These are phyloP conservation scores for Colletotrichum lindemuthianum DNA, from an alignment of 2,329 filamentous ascomycete species.

Conservation along the genomic window DNA sequence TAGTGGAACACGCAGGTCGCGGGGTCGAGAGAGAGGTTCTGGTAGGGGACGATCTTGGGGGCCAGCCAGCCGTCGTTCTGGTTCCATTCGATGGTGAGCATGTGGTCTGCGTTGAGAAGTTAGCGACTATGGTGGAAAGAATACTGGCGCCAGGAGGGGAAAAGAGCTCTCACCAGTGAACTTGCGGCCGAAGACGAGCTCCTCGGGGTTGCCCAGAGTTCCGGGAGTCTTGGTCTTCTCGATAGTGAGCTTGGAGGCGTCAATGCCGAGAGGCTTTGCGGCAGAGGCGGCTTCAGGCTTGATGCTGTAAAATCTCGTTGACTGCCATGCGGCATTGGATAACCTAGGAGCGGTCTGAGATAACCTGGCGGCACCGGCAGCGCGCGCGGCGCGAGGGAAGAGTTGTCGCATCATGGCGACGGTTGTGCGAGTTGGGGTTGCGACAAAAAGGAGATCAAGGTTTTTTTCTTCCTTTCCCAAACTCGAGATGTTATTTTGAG, in stretches of 20 bases:
- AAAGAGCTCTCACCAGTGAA: slow-evolving; percentile 76
- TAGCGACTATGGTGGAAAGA: neutral
- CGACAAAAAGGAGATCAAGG: slow-evolving; percentile 3
- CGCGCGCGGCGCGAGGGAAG: slow-evolving; percentile 51
- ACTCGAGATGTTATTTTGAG: neutral
- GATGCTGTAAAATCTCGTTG: slow-evolving; percentile 62
- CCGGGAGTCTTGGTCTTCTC: slow-evolving; percentile 82
- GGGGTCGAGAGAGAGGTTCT: slow-evolving; percentile 96
- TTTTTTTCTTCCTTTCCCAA: neutral
- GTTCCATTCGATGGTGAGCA: slow-evolving; percentile 96
- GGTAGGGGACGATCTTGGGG: slow-evolving; percentile 89
- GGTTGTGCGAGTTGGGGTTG: neutral
- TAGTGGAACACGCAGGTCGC: slow-evolving; percentile 99
- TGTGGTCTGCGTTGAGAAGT: slow-evolving; percentile 76
- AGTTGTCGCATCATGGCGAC: slow-evolving; percentile 58
- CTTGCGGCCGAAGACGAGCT: slow-evolving; percentile 87
- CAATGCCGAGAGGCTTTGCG: slow-evolving; percentile 72
- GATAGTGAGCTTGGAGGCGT: slow-evolving; percentile 80
- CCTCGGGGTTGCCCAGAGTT: slow-evolving; percentile 75
- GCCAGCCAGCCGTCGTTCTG: slow-evolving; percentile 83
- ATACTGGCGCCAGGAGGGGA: neutral
- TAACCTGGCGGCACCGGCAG: slow-evolving; percentile 42
- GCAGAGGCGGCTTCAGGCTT: slow-evolving; percentile 59
- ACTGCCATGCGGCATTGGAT: slow-evolving; percentile 43
- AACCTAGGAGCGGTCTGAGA: slow-evolving; percentile 43